Base-by-base conservation (phyloP, 2,329 filamentous ascomycete genomes). In the Ustilaginoidea virens region DNA sequence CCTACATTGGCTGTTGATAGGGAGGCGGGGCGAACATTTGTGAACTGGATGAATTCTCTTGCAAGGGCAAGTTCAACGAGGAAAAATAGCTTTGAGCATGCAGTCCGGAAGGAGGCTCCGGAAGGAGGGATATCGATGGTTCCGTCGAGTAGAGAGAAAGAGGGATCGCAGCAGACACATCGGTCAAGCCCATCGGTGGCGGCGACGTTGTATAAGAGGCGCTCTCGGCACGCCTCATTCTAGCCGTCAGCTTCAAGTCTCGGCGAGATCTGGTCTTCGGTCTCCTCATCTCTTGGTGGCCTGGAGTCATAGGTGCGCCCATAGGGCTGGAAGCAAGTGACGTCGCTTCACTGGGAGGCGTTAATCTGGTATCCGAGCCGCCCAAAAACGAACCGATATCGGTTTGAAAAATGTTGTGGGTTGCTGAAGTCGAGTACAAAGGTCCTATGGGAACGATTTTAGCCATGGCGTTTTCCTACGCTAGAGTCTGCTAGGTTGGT, bases 261-360 rank as follows among this genome's bases (percentile, higher is more conserved):
- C 70, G 58, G 33, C 72, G 63, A 25, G 58, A 64, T 39, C 65
- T 66, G 38, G 74, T 69, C 35, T 63, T 60, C 41, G 75, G 69
- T 33, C 69, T 60, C 52, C 70, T 74, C 23, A 74, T 46, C 42
- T 73, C 69, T 36, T 70, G 63, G 46, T 74, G 69, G 44, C 74
- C 69, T 5, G 66, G 54, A 5, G 67, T 69, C 43, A 74, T 56
- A 21, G 53, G 55, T 25, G 52, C 51, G 36, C 63, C 60, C 5
- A 69, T 66, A 16, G 70, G 69, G 49, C 70, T 76, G 14, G 62
- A 63, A 22, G 69, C 70, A 27, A 63, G 50, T 14, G 67, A 71
- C 48, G 63, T 56, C 16, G 65, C 58, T 21, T 51, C 52, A 32
- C 51, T 57, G 15, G 61, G 60, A 20, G 66, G 61, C 14, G 63